Conservation (phyloP, 306 rosid species). For the Canavalia ensiformis region DNA sequence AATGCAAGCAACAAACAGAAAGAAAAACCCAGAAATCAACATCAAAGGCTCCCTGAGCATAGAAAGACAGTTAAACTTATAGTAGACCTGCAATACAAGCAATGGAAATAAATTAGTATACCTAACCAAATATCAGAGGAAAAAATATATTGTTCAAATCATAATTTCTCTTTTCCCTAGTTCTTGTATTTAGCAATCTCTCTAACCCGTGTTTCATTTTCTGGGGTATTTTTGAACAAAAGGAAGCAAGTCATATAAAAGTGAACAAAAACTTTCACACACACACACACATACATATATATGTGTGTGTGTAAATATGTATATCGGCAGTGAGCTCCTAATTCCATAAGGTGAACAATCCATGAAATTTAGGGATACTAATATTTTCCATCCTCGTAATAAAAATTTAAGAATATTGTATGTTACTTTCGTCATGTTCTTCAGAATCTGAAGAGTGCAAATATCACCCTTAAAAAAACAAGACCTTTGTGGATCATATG, state of each 20-base stretch:
- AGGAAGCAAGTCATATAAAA: constrained; percentile 9
- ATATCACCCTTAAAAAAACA: not conserved
- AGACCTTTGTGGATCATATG: constrained; percentile 6
- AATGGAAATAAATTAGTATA: constrained; percentile 19
- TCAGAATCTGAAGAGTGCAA: not conserved
- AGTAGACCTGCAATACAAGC: constrained; percentile 79
- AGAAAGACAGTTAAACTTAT: constrained; percentile 87
- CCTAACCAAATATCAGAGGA: constrained; percentile 25
- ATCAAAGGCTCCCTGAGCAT: constrained; percentile 93
- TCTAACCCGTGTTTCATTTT: constrained; percentile 19
- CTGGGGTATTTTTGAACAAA: constrained; percentile 18
- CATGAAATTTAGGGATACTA: constrained; percentile 39
- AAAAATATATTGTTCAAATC: constrained; percentile 31
- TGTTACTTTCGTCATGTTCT: constrained; percentile 5
- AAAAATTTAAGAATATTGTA: not conserved
- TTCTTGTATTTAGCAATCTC: constrained; percentile 30
- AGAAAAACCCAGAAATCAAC: constrained; percentile 88
- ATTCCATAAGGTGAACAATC: constrained; percentile 34
- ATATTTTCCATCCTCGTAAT: not conserved
- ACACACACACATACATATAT: no score
- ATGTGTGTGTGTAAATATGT: not conserved
- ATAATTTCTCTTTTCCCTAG: constrained; percentile 1
- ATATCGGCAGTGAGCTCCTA: constrained; percentile 15
- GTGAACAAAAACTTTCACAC: not conserved
- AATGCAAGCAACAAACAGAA: constrained; percentile 80